These are phyloP conservation scores for Dacryopinax spathularia DNA, from an alignment of 768 basidiomycete genomes.

Conservation along the genomic window DNA sequence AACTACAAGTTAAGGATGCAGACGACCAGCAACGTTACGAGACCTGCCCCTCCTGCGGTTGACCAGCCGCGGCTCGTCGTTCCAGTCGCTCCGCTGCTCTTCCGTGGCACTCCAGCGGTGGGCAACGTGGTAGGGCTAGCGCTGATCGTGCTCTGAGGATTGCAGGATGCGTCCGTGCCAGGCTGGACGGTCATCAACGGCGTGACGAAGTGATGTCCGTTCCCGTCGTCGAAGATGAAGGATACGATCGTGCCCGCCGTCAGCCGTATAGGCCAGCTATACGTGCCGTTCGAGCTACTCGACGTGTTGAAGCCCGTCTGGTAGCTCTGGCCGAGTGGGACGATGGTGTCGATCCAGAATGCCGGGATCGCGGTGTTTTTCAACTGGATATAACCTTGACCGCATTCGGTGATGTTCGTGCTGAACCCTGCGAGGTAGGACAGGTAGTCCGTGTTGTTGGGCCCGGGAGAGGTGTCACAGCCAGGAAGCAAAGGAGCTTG, in stretches of 20 bases:
- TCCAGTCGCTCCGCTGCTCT: too few relatives aligned
- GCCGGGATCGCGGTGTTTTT: not conserved
- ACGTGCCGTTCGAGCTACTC: not conserved
- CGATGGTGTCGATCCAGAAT: not conserved
- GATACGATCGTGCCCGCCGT: not conserved
- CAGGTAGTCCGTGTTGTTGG: not conserved
- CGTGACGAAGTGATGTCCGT: not conserved
- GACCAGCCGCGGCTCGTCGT: too few relatives aligned
- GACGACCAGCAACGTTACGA: too few relatives aligned
- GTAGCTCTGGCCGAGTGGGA: not conserved
- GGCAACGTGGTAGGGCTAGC: not conserved
- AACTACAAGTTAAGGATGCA: too few relatives aligned
- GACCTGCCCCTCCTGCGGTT: too few relatives aligned
- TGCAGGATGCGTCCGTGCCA: not conserved
- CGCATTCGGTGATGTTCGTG: not conserved
- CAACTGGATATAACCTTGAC: not conserved
- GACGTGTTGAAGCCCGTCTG: not conserved
- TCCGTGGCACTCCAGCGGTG: not conserved
- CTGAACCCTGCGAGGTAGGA: not conserved
- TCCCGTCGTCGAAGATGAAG: not conserved
- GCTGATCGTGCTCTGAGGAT: not conserved
- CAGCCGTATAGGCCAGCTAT: not conserved
- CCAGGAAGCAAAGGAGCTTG: not conserved
- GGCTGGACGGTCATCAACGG: not conserved
- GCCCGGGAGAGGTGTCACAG: not conserved